A percentile compares a stretch with the other conserved stretches of the same genome.
Evolutionary conservation across 306 rosid genomes (phyloP).

Genomic region (Hippophae tibetana): DNA sequence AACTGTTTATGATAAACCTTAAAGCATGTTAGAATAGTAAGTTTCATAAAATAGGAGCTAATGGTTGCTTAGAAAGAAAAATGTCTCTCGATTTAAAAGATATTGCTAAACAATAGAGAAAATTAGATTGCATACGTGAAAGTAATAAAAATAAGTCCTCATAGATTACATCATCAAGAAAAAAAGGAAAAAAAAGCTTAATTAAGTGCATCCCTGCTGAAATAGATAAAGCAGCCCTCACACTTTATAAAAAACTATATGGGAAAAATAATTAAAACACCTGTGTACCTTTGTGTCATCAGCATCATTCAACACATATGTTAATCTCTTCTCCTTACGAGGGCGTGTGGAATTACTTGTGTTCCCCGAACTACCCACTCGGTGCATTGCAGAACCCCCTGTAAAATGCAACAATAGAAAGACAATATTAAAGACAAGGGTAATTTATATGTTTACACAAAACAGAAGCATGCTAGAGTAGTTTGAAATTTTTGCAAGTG

Average conservation of each 20-base stretch:
- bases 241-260: conserved; percentile 1
- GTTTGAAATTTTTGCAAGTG: conserved; percentile 1
- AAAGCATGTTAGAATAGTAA: too few species aligned
- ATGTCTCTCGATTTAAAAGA: too few species aligned
- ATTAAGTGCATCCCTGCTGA: too few species aligned
- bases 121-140: too few species aligned
- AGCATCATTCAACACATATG: conserved; percentile 74
- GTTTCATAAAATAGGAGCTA: too few species aligned
- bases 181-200: not conserved
- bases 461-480: not conserved
- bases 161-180: not conserved
- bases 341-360: conserved; percentile 76
- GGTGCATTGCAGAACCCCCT: conserved; percentile 82
- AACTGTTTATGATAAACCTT: too few species aligned
- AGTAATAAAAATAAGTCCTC: too few species aligned
- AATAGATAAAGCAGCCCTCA: too few species aligned
- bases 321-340: conserved; percentile 89
- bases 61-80: too few species aligned
- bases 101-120: too few species aligned
- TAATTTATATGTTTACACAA: not conserved
- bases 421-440: not conserved
- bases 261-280: conserved; percentile 6
- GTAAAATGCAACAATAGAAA: conserved; percentile 1
- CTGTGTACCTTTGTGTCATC: conserved; percentile 70
- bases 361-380: conserved; percentile 94